Base-by-base conservation (phyloP, 2,329 filamentous ascomycete genomes). In the Fusarium tricinctum region DNA sequence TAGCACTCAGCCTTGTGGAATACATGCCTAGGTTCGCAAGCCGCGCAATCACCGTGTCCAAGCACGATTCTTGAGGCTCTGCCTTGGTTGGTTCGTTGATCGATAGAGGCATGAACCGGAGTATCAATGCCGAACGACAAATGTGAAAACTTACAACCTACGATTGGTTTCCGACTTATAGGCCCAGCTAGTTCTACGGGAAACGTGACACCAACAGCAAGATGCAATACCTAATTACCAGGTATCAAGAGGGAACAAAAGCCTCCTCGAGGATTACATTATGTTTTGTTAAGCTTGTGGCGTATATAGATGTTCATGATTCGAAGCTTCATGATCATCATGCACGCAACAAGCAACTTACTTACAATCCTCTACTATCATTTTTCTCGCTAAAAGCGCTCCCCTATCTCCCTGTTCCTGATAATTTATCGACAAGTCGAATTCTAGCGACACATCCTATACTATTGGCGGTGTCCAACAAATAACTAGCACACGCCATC, bases 371-470 rank as follows among this genome's bases (percentile, higher is more conserved):
- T 43, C 40, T 33, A 22, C 42, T 20, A 19, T 52, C n/a, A 45
- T 12, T 35, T 45, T 66, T 45, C 42, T 56, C 15, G 40, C 45
- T 19, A 40, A 20, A 17, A 28, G 26, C n/a, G 38, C 20, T 39
- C 30, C 13, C 14, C 51, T 32, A 50, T 49, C 35, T 45, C 38
- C 45, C 20, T 47, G 9, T n/a, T 30, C 19, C 40, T 53, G 19
- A 26, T 13, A 26, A 14, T 35, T 20, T 49, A 39, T 45, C 26
- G 44, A 55, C 45, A 14, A 30, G 32, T 64, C 42, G 30, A 26
- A 28, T 43, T 33, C 51, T 67, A 69, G 48, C 23, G 67, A 49
- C 62, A 66, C 66, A 47, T 69, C 54, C 44, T 58, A 19, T 40
- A 20, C 44, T 52, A 39, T 40, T 38, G 40, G 52, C 32, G 48